These are phyloP conservation scores for Pythium periplocum DNA, from an alignment of 352 stramenopile genomes.

Conservation along the genomic window DNA sequence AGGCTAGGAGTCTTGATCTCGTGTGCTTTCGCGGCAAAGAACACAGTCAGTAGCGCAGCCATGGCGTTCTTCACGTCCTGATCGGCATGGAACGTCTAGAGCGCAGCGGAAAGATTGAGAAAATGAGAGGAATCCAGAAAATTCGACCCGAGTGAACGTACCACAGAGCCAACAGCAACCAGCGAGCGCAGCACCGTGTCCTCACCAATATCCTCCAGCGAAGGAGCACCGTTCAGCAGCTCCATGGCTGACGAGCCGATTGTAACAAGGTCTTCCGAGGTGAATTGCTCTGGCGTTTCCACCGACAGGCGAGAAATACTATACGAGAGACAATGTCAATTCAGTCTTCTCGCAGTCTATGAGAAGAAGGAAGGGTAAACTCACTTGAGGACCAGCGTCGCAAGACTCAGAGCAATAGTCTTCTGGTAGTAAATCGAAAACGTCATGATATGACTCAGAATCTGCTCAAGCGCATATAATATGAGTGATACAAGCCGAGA, in stretches of 20 bases:
- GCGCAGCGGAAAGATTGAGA: background rate
- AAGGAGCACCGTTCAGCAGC: slow-evolving; percentile 41
- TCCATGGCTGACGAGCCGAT: slow-evolving; percentile 45
- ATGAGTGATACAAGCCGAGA: slow-evolving; percentile 10
- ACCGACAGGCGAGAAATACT: slow-evolving; percentile 43
- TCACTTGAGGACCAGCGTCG: slow-evolving; percentile 73
- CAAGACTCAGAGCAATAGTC: slow-evolving; percentile 56
- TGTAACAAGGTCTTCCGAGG: slow-evolving; percentile 40
- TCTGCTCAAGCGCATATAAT: slow-evolving; percentile 24
- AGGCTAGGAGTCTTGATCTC: slow-evolving; percentile 34
- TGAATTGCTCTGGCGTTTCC: slow-evolving; percentile 25
- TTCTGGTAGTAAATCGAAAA: slow-evolving; percentile 59
- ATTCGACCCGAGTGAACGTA: slow-evolving; percentile 21
- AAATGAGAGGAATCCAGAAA: background rate
- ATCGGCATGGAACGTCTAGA: slow-evolving; percentile 34
- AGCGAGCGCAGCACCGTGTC: slow-evolving; percentile 67
- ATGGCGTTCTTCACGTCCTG: slow-evolving; percentile 42
- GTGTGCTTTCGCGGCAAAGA: slow-evolving; percentile 39
- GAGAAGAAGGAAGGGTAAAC: slow-evolving; percentile 5
- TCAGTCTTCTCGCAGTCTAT: too few species aligned
- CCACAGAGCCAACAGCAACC: slow-evolving; percentile 60
- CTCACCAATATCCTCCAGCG: slow-evolving; percentile 66
- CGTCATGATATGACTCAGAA: slow-evolving; percentile 12
- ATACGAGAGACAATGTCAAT: background rate
- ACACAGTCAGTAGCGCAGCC: slow-evolving; percentile 43